Conservation (phyloP, 2,329 filamentous ascomycete species). For the Thielaviopsis ethacetica region DNA sequence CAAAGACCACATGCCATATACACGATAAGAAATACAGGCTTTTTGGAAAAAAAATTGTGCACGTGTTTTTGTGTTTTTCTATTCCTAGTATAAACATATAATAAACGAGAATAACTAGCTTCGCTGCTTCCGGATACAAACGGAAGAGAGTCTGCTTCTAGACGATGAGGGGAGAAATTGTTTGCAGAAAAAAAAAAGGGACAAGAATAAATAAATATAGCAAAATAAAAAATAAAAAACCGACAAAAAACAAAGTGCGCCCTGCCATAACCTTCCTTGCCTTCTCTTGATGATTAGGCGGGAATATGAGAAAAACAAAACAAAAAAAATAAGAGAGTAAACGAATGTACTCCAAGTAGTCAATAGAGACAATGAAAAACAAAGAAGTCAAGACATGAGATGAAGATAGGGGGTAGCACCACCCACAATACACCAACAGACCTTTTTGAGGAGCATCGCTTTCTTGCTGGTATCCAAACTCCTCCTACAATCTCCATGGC, state of each 20-base stretch:
- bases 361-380: background rate
- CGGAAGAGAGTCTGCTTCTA: background rate
- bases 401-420: background rate
- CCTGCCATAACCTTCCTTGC: conserved; percentile 1
- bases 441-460: background rate
- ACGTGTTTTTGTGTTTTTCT: background rate
- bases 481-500: background rate
- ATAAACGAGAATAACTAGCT: background rate
- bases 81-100: background rate
- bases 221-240: background rate
- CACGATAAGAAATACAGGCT: too few relatives aligned
- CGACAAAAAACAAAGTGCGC: background rate
- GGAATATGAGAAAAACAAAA: conserved; percentile 3
- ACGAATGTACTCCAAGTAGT: background rate
- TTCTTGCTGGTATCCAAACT: background rate
- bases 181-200: background rate
- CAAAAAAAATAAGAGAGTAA: conserved; percentile 4
- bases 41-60: too few relatives aligned
- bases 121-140: too few relatives aligned
- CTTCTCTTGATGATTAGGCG: background rate
- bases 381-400: background rate
- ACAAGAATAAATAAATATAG: background rate
- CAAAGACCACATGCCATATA: too few relatives aligned
- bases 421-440: background rate
- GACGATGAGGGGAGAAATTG: background rate